Base-by-base conservation (phyloP, 805 yeast species). In the Saccharomycopsis malanga region DNA sequence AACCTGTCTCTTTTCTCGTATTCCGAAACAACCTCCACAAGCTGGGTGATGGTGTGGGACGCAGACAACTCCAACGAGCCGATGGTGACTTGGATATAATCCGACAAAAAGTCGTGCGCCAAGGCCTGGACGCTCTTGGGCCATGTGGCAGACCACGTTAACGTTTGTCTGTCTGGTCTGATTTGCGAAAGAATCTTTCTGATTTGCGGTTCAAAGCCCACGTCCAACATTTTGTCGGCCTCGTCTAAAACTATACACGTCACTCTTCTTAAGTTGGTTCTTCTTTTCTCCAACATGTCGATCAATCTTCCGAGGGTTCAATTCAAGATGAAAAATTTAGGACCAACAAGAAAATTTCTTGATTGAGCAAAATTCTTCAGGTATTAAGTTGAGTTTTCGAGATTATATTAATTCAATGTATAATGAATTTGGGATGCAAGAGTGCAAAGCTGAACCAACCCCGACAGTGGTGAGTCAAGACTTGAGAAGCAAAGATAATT, bases 141-240 rank as follows among this genome's bases (percentile, higher is more conserved):
- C 98, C 98, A 93, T 48, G 98, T 93, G 58, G 98, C 98, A 54
- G 98, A 91, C 98, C 98, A 93, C 97, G 93, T 87, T 60, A 91
- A 76, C 53, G 98, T 93, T 74, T 93, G 98, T 76, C 98, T 88
- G 69, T 93, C 98, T 53, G 98, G 98, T 74, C 98, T 86, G 66
- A 93, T 93, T 76, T 91, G 98, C 60, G 83, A 89, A 57, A 93
- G 91, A 68, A 93, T 93, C 72, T 91, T 91, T 77, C 98, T 83
- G 69, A 93, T 93, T 77, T 91, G 98, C 58, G 98, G 97, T 76
- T 93, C 98, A 68, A 93, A 93, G 68, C 98, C 98, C 98, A 93
- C 93, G 74, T 93, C 98, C 72, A 93, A 80, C 98, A 93, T 93
- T 77, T 98, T 86, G 71, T 93, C 98, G 62, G 98, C 98, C 79